phyloP scores from a whole-genome alignment of 768 basidiomycete species.

The Tricholoma sp. region DNA sequence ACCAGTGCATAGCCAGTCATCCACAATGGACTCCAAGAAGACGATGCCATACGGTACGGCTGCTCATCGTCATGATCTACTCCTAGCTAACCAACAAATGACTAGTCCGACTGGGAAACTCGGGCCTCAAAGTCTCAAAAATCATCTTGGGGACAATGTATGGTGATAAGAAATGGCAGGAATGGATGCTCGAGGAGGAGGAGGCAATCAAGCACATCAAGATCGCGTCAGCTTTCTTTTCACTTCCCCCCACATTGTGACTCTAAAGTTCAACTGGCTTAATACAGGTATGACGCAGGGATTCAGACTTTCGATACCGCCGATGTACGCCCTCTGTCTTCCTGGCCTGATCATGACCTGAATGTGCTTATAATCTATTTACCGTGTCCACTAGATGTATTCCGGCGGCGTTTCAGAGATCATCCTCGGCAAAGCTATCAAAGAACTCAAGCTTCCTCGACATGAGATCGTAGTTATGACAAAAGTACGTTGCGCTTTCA shows the following conservation, averaged over 20 bases:
- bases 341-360: background rate
- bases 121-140: slow-evolving; percentile 59
- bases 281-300: slow-evolving; percentile 50
- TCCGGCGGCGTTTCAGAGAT: slow-evolving; percentile 63
- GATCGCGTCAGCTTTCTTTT: slow-evolving; percentile 26
- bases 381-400: slow-evolving; percentile 39
- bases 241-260: background rate
- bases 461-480: slow-evolving; percentile 77
- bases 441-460: slow-evolving; percentile 59
- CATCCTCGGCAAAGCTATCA: slow-evolving; percentile 70
- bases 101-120: slow-evolving; percentile 44
- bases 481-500: slow-evolving; percentile 37
- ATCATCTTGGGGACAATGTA: slow-evolving; percentile 67
- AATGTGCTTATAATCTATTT: background rate
- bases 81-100: background rate
- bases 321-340: slow-evolving; percentile 25
- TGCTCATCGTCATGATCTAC: background rate
- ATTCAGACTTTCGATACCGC: slow-evolving; percentile 62
- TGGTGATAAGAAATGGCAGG: slow-evolving; percentile 46
- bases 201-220: slow-evolving; percentile 52
- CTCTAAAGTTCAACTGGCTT: background rate
- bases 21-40: too few relatives aligned
- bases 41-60: too few relatives aligned
- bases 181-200: slow-evolving; percentile 42
- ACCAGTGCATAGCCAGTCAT: too few relatives aligned